Base-by-base conservation (phyloP, 257 asterid genomes). In the Rehmannia glutinosa region DNA sequence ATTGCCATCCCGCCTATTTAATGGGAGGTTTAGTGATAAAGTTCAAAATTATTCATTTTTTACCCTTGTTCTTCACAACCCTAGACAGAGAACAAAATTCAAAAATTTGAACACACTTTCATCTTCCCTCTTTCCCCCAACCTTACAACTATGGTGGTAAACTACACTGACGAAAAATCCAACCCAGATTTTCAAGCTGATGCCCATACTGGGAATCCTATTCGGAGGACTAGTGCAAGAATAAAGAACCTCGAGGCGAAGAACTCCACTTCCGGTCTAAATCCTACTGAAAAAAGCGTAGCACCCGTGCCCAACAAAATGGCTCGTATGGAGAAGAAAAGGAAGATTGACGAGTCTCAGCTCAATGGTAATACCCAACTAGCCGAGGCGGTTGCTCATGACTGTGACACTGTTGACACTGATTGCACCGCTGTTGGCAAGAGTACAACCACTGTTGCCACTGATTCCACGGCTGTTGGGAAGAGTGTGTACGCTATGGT, bases 401-500 rank as follows among this genome's bases (percentile, higher is more conserved):
- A 1, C 33, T 2, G 20, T 36, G 3, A 23, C n/a, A 13, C 28
- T 2, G 55, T 4, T 9, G 42, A 6, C 12, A 10, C 42, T 36
- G 58, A 3, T 21, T 13, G 35, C 2, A 23, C 58, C 16, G 35
- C 6, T 7, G 15, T 10, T 10, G 3, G 8, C 11, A 10, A 30
- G n/a, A n/a, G n/a, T n/a, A n/a, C n/a, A n/a, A n/a, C n/a, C 17
- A 6, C 0, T 1, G 54, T 23, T 8, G 15, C 58, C 0, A 33
- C 43, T 3, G 59, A 10, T 20, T 25, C 28, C 19, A 6, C 47
- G 10, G 43, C 64, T 3, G 69, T 23, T 28, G 85, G 65, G 49
- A 73, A 57, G 49, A 76, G 80, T 32, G 75, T 57, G 1, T 23
- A 66, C 16, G 64, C 84, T 1, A 68, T 30, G 63, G 92, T 87